Conservation (phyloP, 805 yeast genomes). For the Ogataea salicorniae region DNA sequence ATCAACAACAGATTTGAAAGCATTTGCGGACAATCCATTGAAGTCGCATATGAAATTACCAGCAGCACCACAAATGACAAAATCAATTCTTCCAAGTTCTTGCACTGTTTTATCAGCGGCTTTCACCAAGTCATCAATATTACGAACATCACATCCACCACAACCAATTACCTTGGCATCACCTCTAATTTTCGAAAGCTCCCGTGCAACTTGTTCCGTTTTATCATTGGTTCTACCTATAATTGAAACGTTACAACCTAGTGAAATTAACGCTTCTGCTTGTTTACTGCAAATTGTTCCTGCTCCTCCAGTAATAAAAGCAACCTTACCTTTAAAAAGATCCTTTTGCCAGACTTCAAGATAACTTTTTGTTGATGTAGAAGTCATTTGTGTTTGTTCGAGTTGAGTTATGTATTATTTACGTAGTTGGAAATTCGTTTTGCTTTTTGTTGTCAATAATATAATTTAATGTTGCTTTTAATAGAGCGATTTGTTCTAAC, state of each 20-base stretch:
- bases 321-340: conserved; percentile 78
- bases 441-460: no score
- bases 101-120: conserved; percentile 67
- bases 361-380: conserved; percentile 1
- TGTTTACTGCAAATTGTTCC: conserved; percentile 94
- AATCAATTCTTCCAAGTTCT: conserved; percentile 75
- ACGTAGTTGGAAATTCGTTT: no score
- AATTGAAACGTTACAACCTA: conserved; percentile 86
- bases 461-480: no score
- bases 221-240: conserved; percentile 71
- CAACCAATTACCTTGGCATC: conserved; percentile 68
- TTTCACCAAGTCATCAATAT: conserved; percentile 46
- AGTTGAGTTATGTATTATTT: no score
- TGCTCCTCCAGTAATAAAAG: conserved; percentile 92
- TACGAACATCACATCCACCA: conserved; percentile 76
- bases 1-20: conserved; percentile 80
- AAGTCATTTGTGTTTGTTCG: background rate
- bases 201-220: conserved; percentile 63
- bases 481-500: no score
- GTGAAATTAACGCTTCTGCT: conserved; percentile 71
- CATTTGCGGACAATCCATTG: conserved; percentile 73
- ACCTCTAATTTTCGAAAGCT: conserved; percentile 49
- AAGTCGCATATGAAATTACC: conserved; percentile 86
- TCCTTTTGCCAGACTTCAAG: conserved; percentile 43
- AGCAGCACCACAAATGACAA: conserved; percentile 92